phyloP scores from a whole-genome alignment of 441 rosid species.

The Erodium texanum region DNA sequence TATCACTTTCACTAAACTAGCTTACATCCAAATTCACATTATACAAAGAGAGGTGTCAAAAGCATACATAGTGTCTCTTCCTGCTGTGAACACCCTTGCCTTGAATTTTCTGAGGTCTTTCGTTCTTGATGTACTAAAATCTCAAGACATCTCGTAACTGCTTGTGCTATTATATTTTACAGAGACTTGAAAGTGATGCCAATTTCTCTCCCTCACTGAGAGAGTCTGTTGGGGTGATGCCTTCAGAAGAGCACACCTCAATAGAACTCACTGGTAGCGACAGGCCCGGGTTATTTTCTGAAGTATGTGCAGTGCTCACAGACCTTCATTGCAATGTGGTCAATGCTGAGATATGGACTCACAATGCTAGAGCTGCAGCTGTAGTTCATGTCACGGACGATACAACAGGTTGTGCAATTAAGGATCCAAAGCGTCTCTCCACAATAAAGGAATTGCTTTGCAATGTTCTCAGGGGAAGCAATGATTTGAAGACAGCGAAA shows the following conservation, averaged over 20 bases:
- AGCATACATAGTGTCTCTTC: no score
- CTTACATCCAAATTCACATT: not conserved
- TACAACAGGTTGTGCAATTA: conserved; percentile 46
- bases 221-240: conserved; percentile 75
- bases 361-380: conserved; percentile 85
- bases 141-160: conserved; percentile 7
- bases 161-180: conserved; percentile 18
- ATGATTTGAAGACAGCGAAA: conserved; percentile 57
- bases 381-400: conserved; percentile 72
- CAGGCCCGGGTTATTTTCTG: conserved; percentile 85
- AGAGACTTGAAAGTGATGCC: conserved; percentile 75
- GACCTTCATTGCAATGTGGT: conserved; percentile 75
- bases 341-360: conserved; percentile 93
- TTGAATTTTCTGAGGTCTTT: not conserved
- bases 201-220: conserved; percentile 47
- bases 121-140: not conserved
- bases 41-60: not conserved
- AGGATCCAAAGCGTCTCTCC: conserved; percentile 53
- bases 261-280: conserved; percentile 78
- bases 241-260: conserved; percentile 71
- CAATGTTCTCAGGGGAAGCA: conserved; percentile 54
- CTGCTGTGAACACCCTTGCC: not conserved
- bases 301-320: conserved; percentile 77
- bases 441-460: conserved; percentile 54
- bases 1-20: not conserved